These are phyloP conservation scores for Iberis pinnata DNA, from an alignment of 345 rosid genomes.

Conservation along the genomic window DNA sequence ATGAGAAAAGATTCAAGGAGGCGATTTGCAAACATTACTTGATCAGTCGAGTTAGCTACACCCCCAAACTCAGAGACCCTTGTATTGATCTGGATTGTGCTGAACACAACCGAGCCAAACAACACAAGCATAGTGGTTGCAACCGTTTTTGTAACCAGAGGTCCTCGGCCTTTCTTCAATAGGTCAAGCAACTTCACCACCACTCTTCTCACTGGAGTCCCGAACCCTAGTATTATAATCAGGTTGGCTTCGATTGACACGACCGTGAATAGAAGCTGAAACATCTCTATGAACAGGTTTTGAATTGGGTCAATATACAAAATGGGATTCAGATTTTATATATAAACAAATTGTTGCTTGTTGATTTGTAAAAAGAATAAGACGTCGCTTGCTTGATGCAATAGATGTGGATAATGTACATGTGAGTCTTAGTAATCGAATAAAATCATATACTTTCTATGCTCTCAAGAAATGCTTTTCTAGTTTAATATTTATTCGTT, in stretches of 20 bases:
- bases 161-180: slow-evolving; percentile 28
- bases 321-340: no score
- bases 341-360: no score
- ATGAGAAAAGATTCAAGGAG: slow-evolving; percentile 30
- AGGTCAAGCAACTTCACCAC: slow-evolving; percentile 29
- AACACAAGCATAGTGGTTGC: slow-evolving; percentile 30
- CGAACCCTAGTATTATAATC: slow-evolving; percentile 26
- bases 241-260: slow-evolving; percentile 19
- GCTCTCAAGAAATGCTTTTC: no score
- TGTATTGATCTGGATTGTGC: slow-evolving; percentile 27
- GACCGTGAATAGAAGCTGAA: slow-evolving; percentile 28
- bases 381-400: no score
- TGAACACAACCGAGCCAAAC: slow-evolving; percentile 30
- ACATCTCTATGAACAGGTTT: slow-evolving; percentile 26
- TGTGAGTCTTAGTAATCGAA: no score
- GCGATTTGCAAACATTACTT: slow-evolving; percentile 31
- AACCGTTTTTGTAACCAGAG: slow-evolving; percentile 24
- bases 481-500: no score
- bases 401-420: no score
- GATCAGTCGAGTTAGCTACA: slow-evolving; percentile 27
- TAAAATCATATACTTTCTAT: no score
- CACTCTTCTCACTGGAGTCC: slow-evolving; percentile 25
- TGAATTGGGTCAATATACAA: neutral
- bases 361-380: no score
- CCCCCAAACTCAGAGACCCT: slow-evolving; percentile 27